Percentiles rank a stretch among this genome's conserved stretches.
Evolutionary conservation across 129 eudicot genomes (phyloP).

Genomic region (Cynara cardunculus): DNA sequence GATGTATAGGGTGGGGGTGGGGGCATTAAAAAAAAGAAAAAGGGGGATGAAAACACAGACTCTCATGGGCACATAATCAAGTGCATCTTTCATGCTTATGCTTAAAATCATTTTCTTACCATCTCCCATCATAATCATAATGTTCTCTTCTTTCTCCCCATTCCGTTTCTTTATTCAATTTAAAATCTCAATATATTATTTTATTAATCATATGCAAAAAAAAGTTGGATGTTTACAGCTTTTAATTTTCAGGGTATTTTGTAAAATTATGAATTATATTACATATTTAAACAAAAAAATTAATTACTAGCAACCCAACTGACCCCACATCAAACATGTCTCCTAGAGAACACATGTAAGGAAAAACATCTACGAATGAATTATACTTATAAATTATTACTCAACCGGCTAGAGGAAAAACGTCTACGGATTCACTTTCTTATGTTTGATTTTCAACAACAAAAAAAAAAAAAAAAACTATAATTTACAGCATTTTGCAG

Average conservation of each 20-base stretch:
- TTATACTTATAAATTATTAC: background rate
- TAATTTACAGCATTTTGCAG: background rate
- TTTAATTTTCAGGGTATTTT: background rate
- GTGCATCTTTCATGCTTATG: constrained; percentile 45
- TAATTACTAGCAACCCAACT: background rate
- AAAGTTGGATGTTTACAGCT: background rate
- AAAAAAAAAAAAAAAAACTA: no score
- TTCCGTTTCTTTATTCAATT: background rate
- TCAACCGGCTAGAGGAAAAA: background rate
- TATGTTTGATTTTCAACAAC: background rate
- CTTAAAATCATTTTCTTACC: constrained; percentile 43
- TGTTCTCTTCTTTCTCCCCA: constrained; percentile 5
- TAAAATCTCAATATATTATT: background rate
- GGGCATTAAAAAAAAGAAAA: constrained; percentile 29
- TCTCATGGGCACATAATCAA: constrained; percentile 42
- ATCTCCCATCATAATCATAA: constrained; percentile 43
- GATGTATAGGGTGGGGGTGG: constrained; percentile 23
- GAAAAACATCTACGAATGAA: background rate
- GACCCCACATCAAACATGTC: no score
- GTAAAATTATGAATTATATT: background rate
- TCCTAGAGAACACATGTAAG: background rate
- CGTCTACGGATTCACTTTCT: background rate
- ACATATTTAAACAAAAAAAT: background rate
- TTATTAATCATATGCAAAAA: background rate
- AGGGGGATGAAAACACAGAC: constrained; percentile 33